Evolutionary conservation across 2,329 filamentous ascomycete genomes (phyloP).

Genomic region (Coniochaeta sp.): DNA sequence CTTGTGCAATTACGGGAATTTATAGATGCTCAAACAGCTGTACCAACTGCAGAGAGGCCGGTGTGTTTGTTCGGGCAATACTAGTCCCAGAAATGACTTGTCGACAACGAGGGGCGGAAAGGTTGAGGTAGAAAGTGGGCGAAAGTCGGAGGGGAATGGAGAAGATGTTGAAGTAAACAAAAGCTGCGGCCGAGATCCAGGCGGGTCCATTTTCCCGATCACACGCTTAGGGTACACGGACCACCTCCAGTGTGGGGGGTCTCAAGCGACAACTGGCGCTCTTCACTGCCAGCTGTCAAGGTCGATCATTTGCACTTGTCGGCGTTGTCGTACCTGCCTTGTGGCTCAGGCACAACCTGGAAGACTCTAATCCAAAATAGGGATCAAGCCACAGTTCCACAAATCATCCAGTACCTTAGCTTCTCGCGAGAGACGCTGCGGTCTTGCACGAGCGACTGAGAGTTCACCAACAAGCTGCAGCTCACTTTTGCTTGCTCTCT

Average conservation of each 20-base stretch:
- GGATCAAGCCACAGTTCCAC: not conserved
- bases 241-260: not conserved
- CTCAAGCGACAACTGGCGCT: not conserved
- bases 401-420: not conserved
- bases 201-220: not conserved
- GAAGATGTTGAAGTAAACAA: constrained; percentile 2
- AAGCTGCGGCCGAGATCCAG: not conserved
- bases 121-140: not conserved
- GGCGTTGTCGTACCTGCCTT: not conserved
- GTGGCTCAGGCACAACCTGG: not conserved
- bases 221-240: not conserved
- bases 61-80: not conserved
- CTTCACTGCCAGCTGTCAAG: not conserved
- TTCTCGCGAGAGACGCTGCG: not conserved
- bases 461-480: constrained; percentile 1
- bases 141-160: constrained; percentile 1
- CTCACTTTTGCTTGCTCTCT: not conserved
- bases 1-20: not conserved
- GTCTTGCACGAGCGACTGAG: not conserved
- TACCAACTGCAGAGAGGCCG: not conserved
- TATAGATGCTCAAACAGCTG: not conserved
- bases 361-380: no score
- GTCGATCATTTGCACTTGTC: no score
- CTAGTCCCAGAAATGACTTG: not conserved
- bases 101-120: not conserved